phyloP scores from a whole-genome alignment of 805 yeast species.

The Saturnispora silvae region DNA sequence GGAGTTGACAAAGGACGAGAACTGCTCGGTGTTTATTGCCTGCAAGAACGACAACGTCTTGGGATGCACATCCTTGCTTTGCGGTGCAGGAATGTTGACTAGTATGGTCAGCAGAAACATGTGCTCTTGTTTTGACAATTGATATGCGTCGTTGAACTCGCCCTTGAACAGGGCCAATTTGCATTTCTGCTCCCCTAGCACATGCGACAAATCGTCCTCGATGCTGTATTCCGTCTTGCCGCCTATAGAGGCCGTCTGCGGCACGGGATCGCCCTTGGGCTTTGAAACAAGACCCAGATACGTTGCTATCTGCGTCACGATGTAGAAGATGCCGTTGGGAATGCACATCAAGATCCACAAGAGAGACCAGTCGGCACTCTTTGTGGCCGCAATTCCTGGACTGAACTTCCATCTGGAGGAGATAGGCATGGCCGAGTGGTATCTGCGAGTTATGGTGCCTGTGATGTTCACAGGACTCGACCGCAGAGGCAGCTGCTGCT shows the following conservation, averaged over 20 bases:
- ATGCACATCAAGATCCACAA: constrained; percentile 43
- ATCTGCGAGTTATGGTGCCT: constrained; percentile 18
- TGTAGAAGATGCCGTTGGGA: constrained; percentile 39
- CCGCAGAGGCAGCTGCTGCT: not conserved
- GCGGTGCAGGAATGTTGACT: constrained; percentile 35
- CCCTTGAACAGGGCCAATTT: constrained; percentile 22
- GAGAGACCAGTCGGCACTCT: constrained; percentile 21
- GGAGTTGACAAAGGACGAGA: constrained; percentile 28
- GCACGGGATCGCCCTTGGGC: constrained; percentile 20
- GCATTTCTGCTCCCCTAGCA: constrained; percentile 16
- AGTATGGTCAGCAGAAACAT: constrained; percentile 47
- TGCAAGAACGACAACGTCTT: constrained; percentile 24
- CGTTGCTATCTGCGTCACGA: constrained; percentile 27
- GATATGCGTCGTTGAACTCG: constrained; percentile 34
- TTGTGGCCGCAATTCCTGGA: constrained; percentile 16
- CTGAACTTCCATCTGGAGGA: constrained; percentile 28
- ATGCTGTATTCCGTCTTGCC: constrained; percentile 21
- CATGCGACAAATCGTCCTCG: constrained; percentile 14
- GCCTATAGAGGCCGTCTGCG: constrained; percentile 21
- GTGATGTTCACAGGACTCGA: not conserved
- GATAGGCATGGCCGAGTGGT: constrained; percentile 29
- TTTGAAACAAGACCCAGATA: constrained; percentile 26
- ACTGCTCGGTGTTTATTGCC: constrained; percentile 25
- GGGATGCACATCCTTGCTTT: constrained; percentile 13
- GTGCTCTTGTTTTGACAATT: constrained; percentile 28